Evolutionary conservation across 1,284 basidiomycete genomes (phyloP).

Genomic region (Apiotrichum veenhuisii): DNA sequence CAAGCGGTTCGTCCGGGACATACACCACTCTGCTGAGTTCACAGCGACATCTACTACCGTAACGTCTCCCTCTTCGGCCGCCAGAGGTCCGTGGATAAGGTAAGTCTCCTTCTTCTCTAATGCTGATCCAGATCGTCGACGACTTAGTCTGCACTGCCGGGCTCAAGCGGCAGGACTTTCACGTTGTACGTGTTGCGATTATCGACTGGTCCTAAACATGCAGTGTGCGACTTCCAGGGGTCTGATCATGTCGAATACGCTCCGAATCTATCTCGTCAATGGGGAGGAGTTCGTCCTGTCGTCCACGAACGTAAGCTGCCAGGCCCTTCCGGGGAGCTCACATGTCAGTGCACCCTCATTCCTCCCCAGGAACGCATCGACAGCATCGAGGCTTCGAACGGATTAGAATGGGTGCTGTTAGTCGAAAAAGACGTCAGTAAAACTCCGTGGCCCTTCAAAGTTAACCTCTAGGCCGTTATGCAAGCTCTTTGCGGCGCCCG

Average conservation of each 20-base stretch:
- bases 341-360: slow-evolving; percentile 63
- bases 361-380: slow-evolving; percentile 68
- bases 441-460: neutral
- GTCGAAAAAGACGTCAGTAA: slow-evolving; percentile 79
- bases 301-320: slow-evolving; percentile 57
- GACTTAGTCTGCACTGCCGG: slow-evolving; percentile 77
- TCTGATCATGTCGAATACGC: slow-evolving; percentile 64
- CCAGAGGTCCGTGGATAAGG: slow-evolving; percentile 70
- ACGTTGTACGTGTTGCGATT: slow-evolving; percentile 59
- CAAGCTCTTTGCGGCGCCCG: slow-evolving; percentile 66
- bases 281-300: slow-evolving; percentile 56
- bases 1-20: slow-evolving; percentile 27
- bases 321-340: neutral
- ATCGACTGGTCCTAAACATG: neutral
- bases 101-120: slow-evolving; percentile 41
- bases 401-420: slow-evolving; percentile 70
- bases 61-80: slow-evolving; percentile 70
- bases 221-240: slow-evolving; percentile 85
- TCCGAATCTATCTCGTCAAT: slow-evolving; percentile 59
- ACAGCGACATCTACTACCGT: slow-evolving; percentile 80
- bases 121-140: slow-evolving; percentile 65
- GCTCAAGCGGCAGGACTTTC: slow-evolving; percentile 67
- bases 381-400: slow-evolving; percentile 56
- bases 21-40: slow-evolving; percentile 3
- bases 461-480: slow-evolving; percentile 68